A percentile compares a stretch with the other conserved stretches of the same genome.
Evolutionary conservation across 228 moss, liverwort and hornwort genomes (phyloP).

Genomic region (Sphagnum fallax): DNA sequence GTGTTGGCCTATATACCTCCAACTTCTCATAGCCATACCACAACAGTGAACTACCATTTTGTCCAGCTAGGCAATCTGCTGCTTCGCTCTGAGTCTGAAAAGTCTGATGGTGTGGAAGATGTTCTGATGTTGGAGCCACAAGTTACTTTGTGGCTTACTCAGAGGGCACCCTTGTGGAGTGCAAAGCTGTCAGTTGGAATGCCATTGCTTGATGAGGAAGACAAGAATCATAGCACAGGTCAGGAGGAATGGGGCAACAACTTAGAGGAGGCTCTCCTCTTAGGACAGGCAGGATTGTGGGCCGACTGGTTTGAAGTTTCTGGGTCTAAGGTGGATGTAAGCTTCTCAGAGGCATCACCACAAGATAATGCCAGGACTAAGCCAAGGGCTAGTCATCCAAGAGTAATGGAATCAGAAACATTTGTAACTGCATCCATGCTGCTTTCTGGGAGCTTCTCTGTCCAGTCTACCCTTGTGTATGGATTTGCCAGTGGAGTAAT

Average conservation of each 20-base stretch:
- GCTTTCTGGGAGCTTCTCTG: constrained; percentile 5
- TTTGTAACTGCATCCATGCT: constrained; percentile 12
- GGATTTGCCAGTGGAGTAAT: constrained; percentile 11
- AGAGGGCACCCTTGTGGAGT: background rate
- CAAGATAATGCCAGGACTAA: background rate
- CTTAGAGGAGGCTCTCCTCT: background rate
- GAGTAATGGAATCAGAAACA: background rate
- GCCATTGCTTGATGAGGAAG: background rate
- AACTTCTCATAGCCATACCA: background rate
- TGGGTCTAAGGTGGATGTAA: background rate
- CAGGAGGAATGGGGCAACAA: background rate
- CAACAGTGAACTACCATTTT: background rate
- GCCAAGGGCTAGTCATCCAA: background rate
- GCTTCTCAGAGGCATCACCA: background rate
- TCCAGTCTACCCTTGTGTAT: constrained; percentile 8
- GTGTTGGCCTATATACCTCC: background rate
- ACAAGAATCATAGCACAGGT: background rate
- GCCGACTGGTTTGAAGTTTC: background rate
- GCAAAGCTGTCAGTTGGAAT: background rate
- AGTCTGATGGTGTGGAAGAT: background rate
- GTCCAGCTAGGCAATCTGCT: constrained; percentile 1
- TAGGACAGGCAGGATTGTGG: constrained; percentile 1
- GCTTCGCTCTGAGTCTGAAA: background rate
- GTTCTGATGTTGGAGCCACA: background rate
- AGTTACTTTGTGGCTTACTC: background rate